A percentile compares a stretch with the other conserved stretches of the same genome.
Evolutionary conservation across 352 stramenopile genomes (phyloP).

Genomic region (Globisporangium uncinulatum): DNA sequence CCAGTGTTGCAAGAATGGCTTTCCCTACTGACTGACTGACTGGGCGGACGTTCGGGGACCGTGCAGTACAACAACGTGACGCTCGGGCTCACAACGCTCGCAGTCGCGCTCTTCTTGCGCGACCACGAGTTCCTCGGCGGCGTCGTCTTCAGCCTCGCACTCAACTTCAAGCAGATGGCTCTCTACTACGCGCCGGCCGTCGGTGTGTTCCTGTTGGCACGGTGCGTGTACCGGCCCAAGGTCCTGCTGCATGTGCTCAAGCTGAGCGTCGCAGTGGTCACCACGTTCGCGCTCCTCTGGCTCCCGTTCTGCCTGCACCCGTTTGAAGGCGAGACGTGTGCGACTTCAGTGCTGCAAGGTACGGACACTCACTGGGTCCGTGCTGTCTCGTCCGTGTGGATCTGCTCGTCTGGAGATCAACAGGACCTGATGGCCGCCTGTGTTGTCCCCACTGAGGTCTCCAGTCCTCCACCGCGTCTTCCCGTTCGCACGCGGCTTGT

Average conservation of each 20-base stretch:
- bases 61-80: constrained; percentile 96
- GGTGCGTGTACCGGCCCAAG: constrained; percentile 62
- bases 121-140: constrained; percentile 80
- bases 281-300: constrained; percentile 90
- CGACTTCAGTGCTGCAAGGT: constrained; percentile 65
- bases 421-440: no score
- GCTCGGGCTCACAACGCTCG: constrained; percentile 87
- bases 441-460: constrained; percentile 3
- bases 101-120: constrained; percentile 60
- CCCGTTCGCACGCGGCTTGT: constrained; percentile 93
- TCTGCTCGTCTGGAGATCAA: neutral
- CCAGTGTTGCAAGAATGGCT: no score
- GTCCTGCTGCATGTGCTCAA: constrained; percentile 55
- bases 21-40: no score
- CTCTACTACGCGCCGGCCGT: constrained; percentile 96
- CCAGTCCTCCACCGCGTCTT: constrained; percentile 93
- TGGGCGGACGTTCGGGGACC: no score
- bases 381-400: neutral
- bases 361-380: neutral
- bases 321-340: constrained; percentile 34
- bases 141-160: constrained; percentile 88
- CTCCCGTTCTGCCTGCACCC: constrained; percentile 81
- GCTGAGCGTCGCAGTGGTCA: constrained; percentile 83
- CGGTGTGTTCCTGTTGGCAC: constrained; percentile 90
- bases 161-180: constrained; percentile 99